Percentiles rank a stretch among this genome's conserved stretches.
phyloP scores from a whole-genome alignment of 768 basidiomycete genomes.

The Lactarius pseudohatsudake region DNA sequence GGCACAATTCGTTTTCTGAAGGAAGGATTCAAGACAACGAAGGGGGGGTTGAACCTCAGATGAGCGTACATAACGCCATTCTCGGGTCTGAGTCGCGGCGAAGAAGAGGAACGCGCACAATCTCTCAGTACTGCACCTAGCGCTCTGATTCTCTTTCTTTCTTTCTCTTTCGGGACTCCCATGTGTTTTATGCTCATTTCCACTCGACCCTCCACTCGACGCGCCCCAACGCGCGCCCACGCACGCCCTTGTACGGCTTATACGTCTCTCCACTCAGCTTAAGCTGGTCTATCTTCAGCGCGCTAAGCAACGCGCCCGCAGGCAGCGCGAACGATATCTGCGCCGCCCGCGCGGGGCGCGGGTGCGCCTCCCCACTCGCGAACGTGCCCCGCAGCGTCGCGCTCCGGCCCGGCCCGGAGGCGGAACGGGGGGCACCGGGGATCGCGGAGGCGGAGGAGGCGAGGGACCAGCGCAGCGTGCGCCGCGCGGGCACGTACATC shows the following conservation, averaged over 20 bases:
- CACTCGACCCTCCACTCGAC: slow-evolving; percentile 56
- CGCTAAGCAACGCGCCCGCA: slow-evolving; percentile 62
- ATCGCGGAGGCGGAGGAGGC: slow-evolving; percentile 40
- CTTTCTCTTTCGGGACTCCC: too few species aligned
- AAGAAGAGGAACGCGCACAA: too few species aligned
- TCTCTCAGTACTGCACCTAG: too few species aligned
- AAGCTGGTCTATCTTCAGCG: slow-evolving; percentile 83
- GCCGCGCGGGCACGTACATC: slow-evolving; percentile 65
- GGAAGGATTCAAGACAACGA: too few species aligned
- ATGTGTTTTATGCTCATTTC: slow-evolving; percentile 12
- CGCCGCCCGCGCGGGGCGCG: slow-evolving; percentile 74
- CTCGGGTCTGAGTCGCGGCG: too few species aligned
- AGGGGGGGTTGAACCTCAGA: too few species aligned
- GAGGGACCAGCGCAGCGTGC: slow-evolving; percentile 79
- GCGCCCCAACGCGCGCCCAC: slow-evolving; percentile 62
- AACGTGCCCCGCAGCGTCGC: slow-evolving; percentile 69
- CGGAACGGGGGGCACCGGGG: slow-evolving; percentile 42
- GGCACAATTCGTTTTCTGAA: too few species aligned
- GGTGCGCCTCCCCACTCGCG: slow-evolving; percentile 41
- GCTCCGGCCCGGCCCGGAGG: slow-evolving; percentile 60
- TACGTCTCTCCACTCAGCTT: slow-evolving; percentile 77
- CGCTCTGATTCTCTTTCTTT: too few species aligned
- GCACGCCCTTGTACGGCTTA: slow-evolving; percentile 91
- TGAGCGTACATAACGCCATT: too few species aligned
- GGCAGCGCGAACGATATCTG: slow-evolving; percentile 71